A percentile compares a stretch with the other conserved stretches of the same genome.
Evolutionary conservation across 192 early-diverging fungal genomes (phyloP).

Genomic region (Coemansia sp.): DNA sequence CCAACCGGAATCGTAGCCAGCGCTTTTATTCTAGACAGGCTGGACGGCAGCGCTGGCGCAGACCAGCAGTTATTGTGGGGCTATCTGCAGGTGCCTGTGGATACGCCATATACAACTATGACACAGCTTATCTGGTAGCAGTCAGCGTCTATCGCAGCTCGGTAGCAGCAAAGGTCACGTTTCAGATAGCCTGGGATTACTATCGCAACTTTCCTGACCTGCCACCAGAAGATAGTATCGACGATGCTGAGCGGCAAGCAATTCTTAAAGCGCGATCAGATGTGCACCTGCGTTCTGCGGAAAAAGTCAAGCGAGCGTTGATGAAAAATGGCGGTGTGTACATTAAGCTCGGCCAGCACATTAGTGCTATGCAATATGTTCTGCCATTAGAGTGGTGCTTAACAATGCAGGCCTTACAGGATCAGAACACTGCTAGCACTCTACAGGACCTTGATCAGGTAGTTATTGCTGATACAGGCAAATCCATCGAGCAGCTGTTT

Average conservation of each 20-base stretch:
- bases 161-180: constrained; percentile 35
- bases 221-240: constrained; percentile 15
- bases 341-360: constrained; percentile 88
- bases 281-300: constrained; percentile 69
- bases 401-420: constrained; percentile 79
- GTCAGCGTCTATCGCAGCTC: constrained; percentile 33
- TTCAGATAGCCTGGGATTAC: constrained; percentile 49
- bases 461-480: constrained; percentile 67
- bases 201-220: constrained; percentile 49
- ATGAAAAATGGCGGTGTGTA: constrained; percentile 77
- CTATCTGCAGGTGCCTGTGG: constrained; percentile 9
- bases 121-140: constrained; percentile 43
- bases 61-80: constrained; percentile 5
- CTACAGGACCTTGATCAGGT: constrained; percentile 67
- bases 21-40: neutral
- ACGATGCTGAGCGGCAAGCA: constrained; percentile 23
- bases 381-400: constrained; percentile 88
- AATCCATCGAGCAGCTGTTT: constrained; percentile 67
- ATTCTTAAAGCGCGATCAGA: constrained; percentile 25
- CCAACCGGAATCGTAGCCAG: neutral
- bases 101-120: constrained; percentile 36
- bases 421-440: constrained; percentile 75
- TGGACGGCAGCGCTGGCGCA: constrained; percentile 11
- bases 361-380: constrained; percentile 77
- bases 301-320: constrained; percentile 61